phyloP scores from a whole-genome alignment of 176 grass and related monocot genomes.

The Aegilops bicornis region DNA sequence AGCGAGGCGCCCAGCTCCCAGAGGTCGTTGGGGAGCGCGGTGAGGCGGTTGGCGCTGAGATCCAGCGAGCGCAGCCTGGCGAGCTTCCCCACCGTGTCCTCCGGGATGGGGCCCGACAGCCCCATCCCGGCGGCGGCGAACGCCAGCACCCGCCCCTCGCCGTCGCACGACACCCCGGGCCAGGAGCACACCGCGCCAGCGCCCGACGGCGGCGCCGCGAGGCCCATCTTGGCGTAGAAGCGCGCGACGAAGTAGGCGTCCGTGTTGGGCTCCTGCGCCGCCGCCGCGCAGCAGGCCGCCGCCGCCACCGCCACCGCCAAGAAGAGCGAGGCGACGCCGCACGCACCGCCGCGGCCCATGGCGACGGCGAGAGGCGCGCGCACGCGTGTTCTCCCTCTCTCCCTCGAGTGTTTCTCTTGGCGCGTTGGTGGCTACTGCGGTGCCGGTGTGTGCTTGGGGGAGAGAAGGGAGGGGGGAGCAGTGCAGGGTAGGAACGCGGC shows the following conservation, averaged over 20 bases:
- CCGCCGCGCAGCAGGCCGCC: not conserved
- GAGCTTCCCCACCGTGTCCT: slow-evolving; percentile 81
- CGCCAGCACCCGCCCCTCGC: slow-evolving; percentile 39
- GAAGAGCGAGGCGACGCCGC: not conserved
- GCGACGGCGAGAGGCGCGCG: not conserved
- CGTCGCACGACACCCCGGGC: slow-evolving; percentile 58
- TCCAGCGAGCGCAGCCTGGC: slow-evolving; percentile 55
- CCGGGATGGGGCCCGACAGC: slow-evolving; percentile 59
- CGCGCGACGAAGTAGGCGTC: slow-evolving; percentile 68
- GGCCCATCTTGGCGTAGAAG: slow-evolving; percentile 63
- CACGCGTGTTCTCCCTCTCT: slow-evolving; percentile 9
- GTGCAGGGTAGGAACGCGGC: not conserved
- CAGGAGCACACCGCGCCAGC: slow-evolving; percentile 49
- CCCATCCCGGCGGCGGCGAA: slow-evolving; percentile 54
- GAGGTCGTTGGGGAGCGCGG: slow-evolving; percentile 58
- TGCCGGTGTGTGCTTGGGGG: slow-evolving; percentile 17
- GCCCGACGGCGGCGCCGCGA: slow-evolving; percentile 14
- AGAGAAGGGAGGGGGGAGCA: not conserved
- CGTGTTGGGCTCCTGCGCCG: slow-evolving; percentile 75
- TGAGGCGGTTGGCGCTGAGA: slow-evolving; percentile 74
- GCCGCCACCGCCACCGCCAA: not conserved
- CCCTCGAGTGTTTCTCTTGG: not conserved
- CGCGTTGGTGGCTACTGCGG: not conserved
- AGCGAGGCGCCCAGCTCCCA: slow-evolving; percentile 77
- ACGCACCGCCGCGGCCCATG: slow-evolving; percentile 18